These are phyloP conservation scores for Volvox reticuliferus DNA, from an alignment of 139 green algal genomes.

Conservation along the genomic window DNA sequence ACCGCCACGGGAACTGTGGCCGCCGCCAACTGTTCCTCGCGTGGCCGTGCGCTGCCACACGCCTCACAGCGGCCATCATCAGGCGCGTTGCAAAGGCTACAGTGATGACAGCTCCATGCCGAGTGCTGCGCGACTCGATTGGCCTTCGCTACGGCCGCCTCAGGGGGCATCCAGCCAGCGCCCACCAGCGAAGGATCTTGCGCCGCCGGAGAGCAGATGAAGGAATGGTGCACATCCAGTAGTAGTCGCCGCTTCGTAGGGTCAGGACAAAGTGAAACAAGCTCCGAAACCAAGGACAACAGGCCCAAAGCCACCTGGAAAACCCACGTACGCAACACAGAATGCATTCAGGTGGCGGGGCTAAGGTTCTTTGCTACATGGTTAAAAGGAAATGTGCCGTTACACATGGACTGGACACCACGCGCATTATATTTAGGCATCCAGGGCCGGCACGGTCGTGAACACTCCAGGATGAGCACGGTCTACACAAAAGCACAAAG, in stretches of 20 bases:
- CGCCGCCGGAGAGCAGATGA: slow-evolving; percentile 55
- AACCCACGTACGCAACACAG: not conserved
- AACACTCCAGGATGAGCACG: no score
- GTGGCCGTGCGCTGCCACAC: slow-evolving; percentile 3
- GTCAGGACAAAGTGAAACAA: slow-evolving; percentile 78
- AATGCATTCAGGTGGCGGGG: not conserved
- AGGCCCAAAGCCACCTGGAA: slow-evolving; percentile 68
- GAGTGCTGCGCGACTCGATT: slow-evolving; percentile 53
- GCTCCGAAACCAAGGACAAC: slow-evolving; percentile 69
- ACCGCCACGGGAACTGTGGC: not conserved
- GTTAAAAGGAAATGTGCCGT: no score
- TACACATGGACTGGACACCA: no score
- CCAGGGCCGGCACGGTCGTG: no score
- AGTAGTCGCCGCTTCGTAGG: slow-evolving; percentile 64
- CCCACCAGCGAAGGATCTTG: slow-evolving; percentile 33
- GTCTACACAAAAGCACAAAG: no score
- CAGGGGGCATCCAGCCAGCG: slow-evolving; percentile 77
- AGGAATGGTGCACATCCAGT: slow-evolving; percentile 65
- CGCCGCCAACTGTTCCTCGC: slow-evolving; percentile 5
- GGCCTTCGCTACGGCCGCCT: slow-evolving; percentile 71
- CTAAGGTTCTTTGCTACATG: no score
- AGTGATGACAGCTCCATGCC: slow-evolving; percentile 49
- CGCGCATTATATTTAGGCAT: no score
- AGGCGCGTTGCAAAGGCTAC: slow-evolving; percentile 52
- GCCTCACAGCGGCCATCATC: slow-evolving; percentile 41